Evolutionary conservation across 2,329 filamentous ascomycete species (phyloP).

Genomic region (Aspergillus floridensis): DNA sequence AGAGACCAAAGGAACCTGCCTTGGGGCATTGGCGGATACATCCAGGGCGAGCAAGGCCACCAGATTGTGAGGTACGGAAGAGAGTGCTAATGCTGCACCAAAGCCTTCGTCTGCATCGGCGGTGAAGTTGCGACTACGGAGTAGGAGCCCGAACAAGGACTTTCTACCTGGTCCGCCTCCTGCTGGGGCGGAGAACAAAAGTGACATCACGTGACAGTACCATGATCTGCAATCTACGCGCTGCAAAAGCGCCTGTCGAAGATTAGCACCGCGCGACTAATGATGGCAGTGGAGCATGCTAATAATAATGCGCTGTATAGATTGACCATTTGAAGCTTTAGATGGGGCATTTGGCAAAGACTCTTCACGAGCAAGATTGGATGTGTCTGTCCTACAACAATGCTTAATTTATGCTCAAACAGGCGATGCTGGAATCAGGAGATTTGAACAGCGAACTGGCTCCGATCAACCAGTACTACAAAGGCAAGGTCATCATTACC

Average conservation of each 20-base stretch:
- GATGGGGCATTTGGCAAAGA: too few species aligned
- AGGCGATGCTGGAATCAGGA: too few species aligned
- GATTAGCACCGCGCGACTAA: neutral
- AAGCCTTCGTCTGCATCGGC: constrained; percentile 18
- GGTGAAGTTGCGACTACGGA: neutral
- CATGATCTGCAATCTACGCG: neutral
- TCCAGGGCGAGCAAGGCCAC: constrained; percentile 29
- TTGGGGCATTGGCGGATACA: constrained; percentile 41
- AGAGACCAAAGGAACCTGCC: constrained; percentile 34
- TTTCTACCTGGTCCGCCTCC: neutral
- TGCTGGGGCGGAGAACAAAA: neutral
- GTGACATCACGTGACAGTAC: neutral
- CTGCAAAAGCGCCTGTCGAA: neutral
- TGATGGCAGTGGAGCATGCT: neutral
- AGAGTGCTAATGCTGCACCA: constrained; percentile 19
- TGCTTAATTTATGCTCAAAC: too few species aligned
- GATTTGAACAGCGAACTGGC: too few species aligned
- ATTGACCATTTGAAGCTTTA: too few species aligned
- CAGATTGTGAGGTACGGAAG: constrained; percentile 18
- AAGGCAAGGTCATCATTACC: too few species aligned
- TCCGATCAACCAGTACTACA: too few species aligned
- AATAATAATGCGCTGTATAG: too few species aligned
- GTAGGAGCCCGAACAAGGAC: neutral
- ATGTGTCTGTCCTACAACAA: too few species aligned
- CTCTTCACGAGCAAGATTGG: too few species aligned